A percentile compares a stretch with the other conserved stretches of the same genome.
Evolutionary conservation across 2,329 filamentous ascomycete species (phyloP).

Genomic region (Davidsoniella virescens): DNA sequence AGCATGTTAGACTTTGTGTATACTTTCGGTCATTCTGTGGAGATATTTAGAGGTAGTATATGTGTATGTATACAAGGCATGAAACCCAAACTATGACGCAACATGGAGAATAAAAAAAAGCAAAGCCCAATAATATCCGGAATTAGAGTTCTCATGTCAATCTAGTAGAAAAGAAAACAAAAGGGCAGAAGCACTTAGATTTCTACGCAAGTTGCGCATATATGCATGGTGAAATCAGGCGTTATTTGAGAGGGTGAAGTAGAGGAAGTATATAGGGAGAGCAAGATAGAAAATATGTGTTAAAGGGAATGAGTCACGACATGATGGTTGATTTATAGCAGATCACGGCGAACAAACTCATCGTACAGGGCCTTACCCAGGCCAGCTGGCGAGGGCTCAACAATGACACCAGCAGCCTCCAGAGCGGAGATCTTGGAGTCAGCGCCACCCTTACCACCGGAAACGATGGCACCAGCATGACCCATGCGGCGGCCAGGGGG

Average conservation of each 20-base stretch:
- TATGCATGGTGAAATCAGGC: not conserved
- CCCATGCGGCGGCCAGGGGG: slow-evolving; percentile 95
- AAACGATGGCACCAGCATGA: slow-evolving; percentile 95
- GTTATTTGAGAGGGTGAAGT: not conserved
- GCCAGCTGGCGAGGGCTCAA: slow-evolving; percentile 83
- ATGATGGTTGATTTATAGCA: slow-evolving; percentile 47
- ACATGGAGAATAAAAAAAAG: not conserved
- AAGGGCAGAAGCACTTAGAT: too few relatives aligned
- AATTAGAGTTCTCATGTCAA: too few relatives aligned
- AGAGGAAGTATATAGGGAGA: too few relatives aligned
- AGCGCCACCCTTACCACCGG: slow-evolving; percentile 91
- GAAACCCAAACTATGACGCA: slow-evolving; percentile 9
- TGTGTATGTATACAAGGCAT: slow-evolving; percentile 11
- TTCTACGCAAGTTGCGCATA: too few relatives aligned
- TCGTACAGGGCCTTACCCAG: slow-evolving; percentile 88
- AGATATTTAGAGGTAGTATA: too few relatives aligned
- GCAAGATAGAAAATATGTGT: not conserved
- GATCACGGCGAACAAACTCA: slow-evolving; percentile 89
- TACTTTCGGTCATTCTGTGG: not conserved
- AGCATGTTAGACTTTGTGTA: not conserved
- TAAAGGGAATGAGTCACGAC: not conserved
- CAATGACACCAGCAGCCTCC: slow-evolving; percentile 82
- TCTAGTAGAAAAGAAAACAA: not conserved
- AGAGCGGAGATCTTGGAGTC: slow-evolving; percentile 96
- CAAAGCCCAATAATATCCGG: not conserved